Percentiles rank a stretch among this genome's conserved stretches.
These are phyloP conservation scores for Dendrobium officinale DNA, from an alignment of 106 monocot species.

Conservation along the genomic window DNA sequence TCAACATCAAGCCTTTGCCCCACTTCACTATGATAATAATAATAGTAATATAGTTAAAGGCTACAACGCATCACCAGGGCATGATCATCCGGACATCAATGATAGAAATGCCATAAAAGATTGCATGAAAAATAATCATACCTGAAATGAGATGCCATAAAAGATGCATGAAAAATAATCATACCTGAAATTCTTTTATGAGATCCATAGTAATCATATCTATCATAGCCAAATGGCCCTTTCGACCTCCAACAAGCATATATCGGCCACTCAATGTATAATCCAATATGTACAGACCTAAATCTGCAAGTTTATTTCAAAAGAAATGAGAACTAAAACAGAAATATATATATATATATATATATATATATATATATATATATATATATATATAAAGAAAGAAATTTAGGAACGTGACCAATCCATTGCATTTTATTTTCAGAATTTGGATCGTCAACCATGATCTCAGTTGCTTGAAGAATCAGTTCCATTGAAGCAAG, in stretches of 20 bases:
- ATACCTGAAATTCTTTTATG: constrained; percentile 83
- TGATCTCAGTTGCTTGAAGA: too few relatives aligned
- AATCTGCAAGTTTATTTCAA: constrained; percentile 24
- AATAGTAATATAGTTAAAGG: not conserved
- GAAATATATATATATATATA: too few relatives aligned
- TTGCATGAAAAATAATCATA: not conserved
- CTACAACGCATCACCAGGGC: not conserved
- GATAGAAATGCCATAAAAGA: not conserved
- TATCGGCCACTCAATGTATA: constrained; percentile 75
- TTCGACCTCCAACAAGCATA: constrained; percentile 77
- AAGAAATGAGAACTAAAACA: not conserved
- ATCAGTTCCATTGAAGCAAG: too few relatives aligned
- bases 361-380: too few relatives aligned
- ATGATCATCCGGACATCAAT: not conserved
- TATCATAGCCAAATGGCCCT: constrained; percentile 85
- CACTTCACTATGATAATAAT: not conserved
- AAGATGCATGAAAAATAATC: not conserved
- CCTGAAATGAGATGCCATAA: not conserved
- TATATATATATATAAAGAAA: too few relatives aligned
- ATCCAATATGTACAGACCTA: constrained; percentile 73
- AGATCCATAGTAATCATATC: constrained; percentile 72
- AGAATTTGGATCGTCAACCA: too few relatives aligned
- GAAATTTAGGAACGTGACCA: too few relatives aligned
- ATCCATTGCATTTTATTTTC: too few relatives aligned
- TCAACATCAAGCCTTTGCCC: too few relatives aligned